Evolutionary conservation across 495 filamentous ascomycete genomes (phyloP), one percentile per base, ranked within the genome.

Genomic region (Penicillium manginii): DNA sequence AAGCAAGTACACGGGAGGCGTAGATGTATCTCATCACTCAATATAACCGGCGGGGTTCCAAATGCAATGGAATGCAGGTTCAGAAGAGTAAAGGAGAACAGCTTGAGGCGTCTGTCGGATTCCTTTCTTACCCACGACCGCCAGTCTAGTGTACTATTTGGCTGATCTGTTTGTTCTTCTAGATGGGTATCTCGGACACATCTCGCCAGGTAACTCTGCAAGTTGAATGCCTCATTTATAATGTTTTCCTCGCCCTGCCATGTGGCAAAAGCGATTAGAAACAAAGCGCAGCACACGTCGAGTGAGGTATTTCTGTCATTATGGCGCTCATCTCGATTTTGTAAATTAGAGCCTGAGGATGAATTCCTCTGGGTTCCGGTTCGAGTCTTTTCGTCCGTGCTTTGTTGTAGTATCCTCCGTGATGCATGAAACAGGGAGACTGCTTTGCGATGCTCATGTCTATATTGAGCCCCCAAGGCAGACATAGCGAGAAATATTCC

Each of bases 1-100:
- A 51, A n/a, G 19, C 60, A 57, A 77, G 68, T 35, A 46, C 76
- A 79, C 9, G 85, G 86, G 15, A 87, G 74, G 47, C 74, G 77
- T 1, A 87, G 71, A n/a, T 84, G 75, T 4, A 89, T 68, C 60
- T 89, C 85, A 0, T 81, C 79, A 11, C 75, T 82, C 18, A 85
- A 60, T 0, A 89, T 70, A 4, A 76, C 58, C 2, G 78, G 75
- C 2, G 75, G 74, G 2, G 64, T 62, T 23, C 69, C 69, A 50
- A 68, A 78, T 21, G 70, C 65, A 43, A 78, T 74, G n/a, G 55
- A 57, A 31, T 78, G 75, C 0, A 77, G 45, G 54, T 77, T 77
- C 29, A 74, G 69, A 48, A 76, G 61, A 37, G 66, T 62, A 32
- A 73, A 80, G 2, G 68, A 68, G 17, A 73, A 70, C 9, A 76